These are phyloP conservation scores for Naganishia liquefaciens DNA, from an alignment of 1,284 basidiomycete species.

Conservation along the genomic window DNA sequence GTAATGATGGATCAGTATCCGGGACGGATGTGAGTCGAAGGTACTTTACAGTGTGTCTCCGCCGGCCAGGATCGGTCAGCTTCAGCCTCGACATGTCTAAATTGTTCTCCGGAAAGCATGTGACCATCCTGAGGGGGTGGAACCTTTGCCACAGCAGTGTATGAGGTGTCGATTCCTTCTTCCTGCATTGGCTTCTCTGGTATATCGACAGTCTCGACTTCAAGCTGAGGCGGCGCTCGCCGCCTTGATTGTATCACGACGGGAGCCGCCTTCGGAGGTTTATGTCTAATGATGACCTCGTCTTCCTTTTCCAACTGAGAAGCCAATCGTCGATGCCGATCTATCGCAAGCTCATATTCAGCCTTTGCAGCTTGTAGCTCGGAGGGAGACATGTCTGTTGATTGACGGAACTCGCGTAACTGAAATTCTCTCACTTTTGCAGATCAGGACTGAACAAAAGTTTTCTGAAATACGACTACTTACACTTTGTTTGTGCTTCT, in stretches of 20 bases:
- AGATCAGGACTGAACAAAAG: background rate
- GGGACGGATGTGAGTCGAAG: no score
- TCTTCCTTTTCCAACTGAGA: background rate
- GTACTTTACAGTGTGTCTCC: no score
- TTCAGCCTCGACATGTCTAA: no score
- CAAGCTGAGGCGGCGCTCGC: background rate
- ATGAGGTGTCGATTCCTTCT: no score
- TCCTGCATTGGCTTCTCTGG: background rate
- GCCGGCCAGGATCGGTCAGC: no score
- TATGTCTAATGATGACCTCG: conserved; percentile 15
- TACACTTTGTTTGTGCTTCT: conserved; percentile 16
- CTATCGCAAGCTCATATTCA: conserved; percentile 5
- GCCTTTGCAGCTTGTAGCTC: conserved; percentile 4
- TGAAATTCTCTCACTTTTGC: conserved; percentile 17
- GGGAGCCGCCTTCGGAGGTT: background rate
- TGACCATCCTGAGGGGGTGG: no score
- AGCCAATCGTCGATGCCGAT: conserved; percentile 6
- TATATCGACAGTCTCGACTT: background rate
- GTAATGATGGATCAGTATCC: background rate
- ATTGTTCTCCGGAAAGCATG: no score
- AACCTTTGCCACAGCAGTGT: no score
- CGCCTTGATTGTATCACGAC: background rate
- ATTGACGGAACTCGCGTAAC: background rate
- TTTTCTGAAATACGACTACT: background rate
- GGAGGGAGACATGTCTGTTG: background rate